A percentile compares a stretch with the other conserved stretches of the same genome.
phyloP scores from a whole-genome alignment of 176 grass and related monocot species.

The Areca catechu region DNA sequence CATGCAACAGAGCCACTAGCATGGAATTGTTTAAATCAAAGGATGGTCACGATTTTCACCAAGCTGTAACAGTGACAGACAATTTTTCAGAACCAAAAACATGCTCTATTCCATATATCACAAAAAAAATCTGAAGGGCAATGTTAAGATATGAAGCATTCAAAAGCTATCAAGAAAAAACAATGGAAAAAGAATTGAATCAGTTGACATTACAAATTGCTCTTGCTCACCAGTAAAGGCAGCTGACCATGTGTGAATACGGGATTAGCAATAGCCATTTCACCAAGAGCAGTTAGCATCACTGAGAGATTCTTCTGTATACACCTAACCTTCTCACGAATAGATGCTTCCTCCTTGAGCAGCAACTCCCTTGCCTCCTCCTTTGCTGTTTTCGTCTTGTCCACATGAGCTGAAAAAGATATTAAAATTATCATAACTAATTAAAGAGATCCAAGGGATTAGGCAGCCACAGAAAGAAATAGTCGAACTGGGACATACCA shows the following conservation, averaged over 20 bases:
- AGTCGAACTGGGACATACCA: conserved; percentile 32
- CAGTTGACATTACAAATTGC: conserved; percentile 5
- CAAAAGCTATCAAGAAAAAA: background rate
- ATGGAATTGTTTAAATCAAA: no score
- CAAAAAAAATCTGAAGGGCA: no score
- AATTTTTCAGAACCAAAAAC: no score
- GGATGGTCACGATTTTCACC: no score
- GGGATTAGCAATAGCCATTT: conserved; percentile 87
- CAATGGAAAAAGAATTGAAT: background rate
- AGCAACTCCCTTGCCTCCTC: conserved; percentile 85
- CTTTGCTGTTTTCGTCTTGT: conserved; percentile 90
- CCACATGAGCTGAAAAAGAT: conserved; percentile 33
- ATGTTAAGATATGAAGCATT: no score
- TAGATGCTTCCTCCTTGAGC: conserved; percentile 75
- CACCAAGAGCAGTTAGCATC: conserved; percentile 74
- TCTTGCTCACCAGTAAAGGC: conserved; percentile 61
- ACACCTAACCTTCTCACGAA: conserved; percentile 55
- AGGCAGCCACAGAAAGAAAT: no score
- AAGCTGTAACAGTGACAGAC: no score
- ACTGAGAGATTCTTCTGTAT: conserved; percentile 76
- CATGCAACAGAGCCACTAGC: no score
- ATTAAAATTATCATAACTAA: background rate
- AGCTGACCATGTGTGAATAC: conserved; percentile 89
- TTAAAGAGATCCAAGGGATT: no score
- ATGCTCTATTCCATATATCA: no score